Conservation (phyloP, 1,284 basidiomycete species). For the Vanrija humicola region DNA sequence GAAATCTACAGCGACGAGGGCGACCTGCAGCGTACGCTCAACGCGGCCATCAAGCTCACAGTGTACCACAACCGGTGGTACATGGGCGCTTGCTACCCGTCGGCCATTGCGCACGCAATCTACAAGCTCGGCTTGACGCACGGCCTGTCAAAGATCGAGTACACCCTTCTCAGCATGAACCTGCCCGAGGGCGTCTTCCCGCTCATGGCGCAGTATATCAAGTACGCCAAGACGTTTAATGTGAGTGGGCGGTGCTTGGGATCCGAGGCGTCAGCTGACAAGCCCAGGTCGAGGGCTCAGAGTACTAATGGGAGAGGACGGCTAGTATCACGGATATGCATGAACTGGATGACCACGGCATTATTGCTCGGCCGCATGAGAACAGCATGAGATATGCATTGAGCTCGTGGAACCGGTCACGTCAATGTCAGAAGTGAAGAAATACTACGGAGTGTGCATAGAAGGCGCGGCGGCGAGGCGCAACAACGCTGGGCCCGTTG, state of each 20-base stretch:
- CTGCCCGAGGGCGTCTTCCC: conserved; percentile 70
- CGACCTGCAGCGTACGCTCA: conserved; percentile 83
- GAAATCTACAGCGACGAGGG: conserved; percentile 93
- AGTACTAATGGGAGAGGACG: conserved; percentile 21
- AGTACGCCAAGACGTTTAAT: conserved; percentile 37
- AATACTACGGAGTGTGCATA: too few species aligned
- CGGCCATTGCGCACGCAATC: conserved; percentile 85
- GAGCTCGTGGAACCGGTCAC: too few species aligned
- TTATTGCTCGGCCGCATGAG: too few species aligned
- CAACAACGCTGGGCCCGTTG: too few species aligned
- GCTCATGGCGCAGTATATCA: conserved; percentile 28
- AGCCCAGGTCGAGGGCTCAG: conserved; percentile 32
- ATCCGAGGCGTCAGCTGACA: not conserved
- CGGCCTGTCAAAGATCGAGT: conserved; percentile 89
- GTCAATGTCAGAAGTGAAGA: too few species aligned
- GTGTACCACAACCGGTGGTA: conserved; percentile 74
- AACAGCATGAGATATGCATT: too few species aligned
- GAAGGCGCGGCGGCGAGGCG: too few species aligned
- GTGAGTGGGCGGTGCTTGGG: conserved; percentile 9
- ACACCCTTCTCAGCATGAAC: conserved; percentile 87
- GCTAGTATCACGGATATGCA: too few species aligned
- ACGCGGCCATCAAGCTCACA: conserved; percentile 85
- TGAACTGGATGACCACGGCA: too few species aligned
- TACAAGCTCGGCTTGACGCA: conserved; percentile 93
- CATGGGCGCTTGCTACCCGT: conserved; percentile 83